Evolutionary conservation across 2,329 filamentous ascomycete species (phyloP).

Genomic region (Cordyceps tenuipes): DNA sequence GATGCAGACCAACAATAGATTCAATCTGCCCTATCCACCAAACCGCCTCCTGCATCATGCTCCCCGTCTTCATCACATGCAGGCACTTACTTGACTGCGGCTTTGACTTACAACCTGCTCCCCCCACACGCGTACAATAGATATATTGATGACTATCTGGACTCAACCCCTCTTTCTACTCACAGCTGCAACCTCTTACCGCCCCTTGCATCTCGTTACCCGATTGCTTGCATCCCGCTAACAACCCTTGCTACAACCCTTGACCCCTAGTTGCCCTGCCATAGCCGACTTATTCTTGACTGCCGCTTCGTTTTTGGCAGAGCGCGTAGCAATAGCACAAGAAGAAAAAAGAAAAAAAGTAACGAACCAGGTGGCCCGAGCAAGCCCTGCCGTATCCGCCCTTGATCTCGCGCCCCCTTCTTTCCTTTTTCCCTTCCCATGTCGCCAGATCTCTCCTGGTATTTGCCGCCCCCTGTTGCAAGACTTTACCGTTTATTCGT

Average conservation of each 20-base stretch:
- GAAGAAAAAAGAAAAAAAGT: background rate
- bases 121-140: background rate
- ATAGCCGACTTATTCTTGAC: background rate
- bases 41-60: background rate
- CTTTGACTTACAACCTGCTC: background rate
- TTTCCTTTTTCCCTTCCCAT: background rate
- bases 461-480: background rate
- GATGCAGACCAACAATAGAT: background rate
- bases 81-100: constrained; percentile 8
- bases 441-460: background rate
- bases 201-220: constrained; percentile 1
- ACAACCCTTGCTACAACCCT: constrained; percentile 3
- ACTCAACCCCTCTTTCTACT: background rate
- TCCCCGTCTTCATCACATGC: constrained; percentile 10
- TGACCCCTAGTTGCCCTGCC: background rate
- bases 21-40: background rate
- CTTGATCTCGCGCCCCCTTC: background rate
- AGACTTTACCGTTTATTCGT: background rate
- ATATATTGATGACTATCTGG: background rate
- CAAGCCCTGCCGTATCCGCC: constrained; percentile 7
- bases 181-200: background rate
- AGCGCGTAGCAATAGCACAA: too few relatives aligned
- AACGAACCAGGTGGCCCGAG: background rate
- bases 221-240: constrained; percentile 4
- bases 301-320: background rate